phyloP scores from a whole-genome alignment of 495 filamentous ascomycete genomes.

The Penicillium alfredii region DNA sequence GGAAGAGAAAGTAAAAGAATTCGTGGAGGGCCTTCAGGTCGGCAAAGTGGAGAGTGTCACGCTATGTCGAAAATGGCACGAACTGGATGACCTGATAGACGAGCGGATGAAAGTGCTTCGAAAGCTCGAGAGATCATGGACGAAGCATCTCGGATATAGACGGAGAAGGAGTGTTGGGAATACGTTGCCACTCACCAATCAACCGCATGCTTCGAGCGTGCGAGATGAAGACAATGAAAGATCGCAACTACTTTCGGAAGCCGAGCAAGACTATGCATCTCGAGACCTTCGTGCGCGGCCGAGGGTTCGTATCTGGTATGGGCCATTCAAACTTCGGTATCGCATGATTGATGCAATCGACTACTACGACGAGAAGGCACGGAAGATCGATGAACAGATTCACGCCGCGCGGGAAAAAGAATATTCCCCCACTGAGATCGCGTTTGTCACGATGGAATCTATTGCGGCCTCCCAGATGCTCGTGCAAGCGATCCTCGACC shows the following conservation, averaged over 20 bases:
- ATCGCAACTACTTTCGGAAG: slow-evolving; percentile 48
- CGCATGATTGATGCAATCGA: slow-evolving; percentile 83
- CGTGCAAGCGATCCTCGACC: slow-evolving; percentile 85
- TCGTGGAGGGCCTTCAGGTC: slow-evolving; percentile 81
- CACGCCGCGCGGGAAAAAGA: slow-evolving; percentile 62
- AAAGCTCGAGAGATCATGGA: slow-evolving; percentile 82
- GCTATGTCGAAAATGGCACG: slow-evolving; percentile 80
- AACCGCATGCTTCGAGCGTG: slow-evolving; percentile 24
- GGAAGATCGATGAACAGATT: slow-evolving; percentile 74
- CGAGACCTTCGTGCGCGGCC: slow-evolving; percentile 53
- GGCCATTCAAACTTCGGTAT: slow-evolving; percentile 65
- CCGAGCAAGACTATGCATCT: slow-evolving; percentile 28
- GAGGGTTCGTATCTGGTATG: slow-evolving; percentile 69
- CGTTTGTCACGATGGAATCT: slow-evolving; percentile 96
- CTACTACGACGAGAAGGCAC: slow-evolving; percentile 85
- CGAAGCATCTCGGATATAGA: slow-evolving; percentile 55
- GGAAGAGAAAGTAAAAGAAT: slow-evolving; percentile 76
- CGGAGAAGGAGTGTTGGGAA: slow-evolving; percentile 43
- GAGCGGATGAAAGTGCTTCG: slow-evolving; percentile 58
- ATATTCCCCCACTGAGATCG: slow-evolving; percentile 71
- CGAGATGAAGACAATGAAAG: slow-evolving; percentile 42
- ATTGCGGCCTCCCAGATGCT: slow-evolving; percentile 92
- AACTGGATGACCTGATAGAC: slow-evolving; percentile 70
- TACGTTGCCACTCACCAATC: slow-evolving; percentile 45
- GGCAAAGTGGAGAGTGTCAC: slow-evolving; percentile 91